Evolutionary conservation across 2,329 filamentous ascomycete species (phyloP).

Genomic region (Trichothecium roseum): DNA sequence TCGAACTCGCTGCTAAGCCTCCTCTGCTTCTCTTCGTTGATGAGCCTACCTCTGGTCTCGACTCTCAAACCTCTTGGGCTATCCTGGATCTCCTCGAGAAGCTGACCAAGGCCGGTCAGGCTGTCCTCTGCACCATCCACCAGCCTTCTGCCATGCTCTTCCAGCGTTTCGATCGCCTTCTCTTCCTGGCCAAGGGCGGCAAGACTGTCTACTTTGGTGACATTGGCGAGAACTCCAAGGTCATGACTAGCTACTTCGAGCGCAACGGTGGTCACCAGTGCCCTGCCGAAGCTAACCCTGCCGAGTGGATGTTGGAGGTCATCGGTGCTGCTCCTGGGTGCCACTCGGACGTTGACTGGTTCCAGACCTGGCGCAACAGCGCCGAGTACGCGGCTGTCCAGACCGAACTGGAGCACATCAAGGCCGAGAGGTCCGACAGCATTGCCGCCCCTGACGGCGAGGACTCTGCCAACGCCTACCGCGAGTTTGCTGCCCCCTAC

Average conservation of each 20-base stretch:
- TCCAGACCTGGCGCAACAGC: slow-evolving; percentile 41
- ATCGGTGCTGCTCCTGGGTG: slow-evolving; percentile 46
- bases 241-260: slow-evolving; percentile 48
- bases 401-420: slow-evolving; percentile 40
- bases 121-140: slow-evolving; percentile 94
- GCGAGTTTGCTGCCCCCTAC: slow-evolving; percentile 76
- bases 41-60: slow-evolving; percentile 88
- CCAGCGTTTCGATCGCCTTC: slow-evolving; percentile 75
- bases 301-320: slow-evolving; percentile 55
- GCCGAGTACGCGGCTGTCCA: slow-evolving; percentile 32
- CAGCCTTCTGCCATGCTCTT: slow-evolving; percentile 95
- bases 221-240: slow-evolving; percentile 50
- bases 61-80: slow-evolving; percentile 80
- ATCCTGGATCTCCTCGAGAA: slow-evolving; percentile 84
- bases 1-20: slow-evolving; percentile 91
- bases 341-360: slow-evolving; percentile 47
- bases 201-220: slow-evolving; percentile 75
- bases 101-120: slow-evolving; percentile 78
- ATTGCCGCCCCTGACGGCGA: slow-evolving; percentile 16
- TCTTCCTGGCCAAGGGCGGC: slow-evolving; percentile 68
- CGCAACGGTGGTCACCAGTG: slow-evolving; percentile 43
- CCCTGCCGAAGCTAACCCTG: slow-evolving; percentile 49
- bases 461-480: slow-evolving; percentile 39
- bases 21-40: slow-evolving; percentile 85
- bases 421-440: slow-evolving; percentile 30